Evolutionary conservation across 495 filamentous ascomycete genomes (phyloP).

Genomic region (Xylaria acuta): DNA sequence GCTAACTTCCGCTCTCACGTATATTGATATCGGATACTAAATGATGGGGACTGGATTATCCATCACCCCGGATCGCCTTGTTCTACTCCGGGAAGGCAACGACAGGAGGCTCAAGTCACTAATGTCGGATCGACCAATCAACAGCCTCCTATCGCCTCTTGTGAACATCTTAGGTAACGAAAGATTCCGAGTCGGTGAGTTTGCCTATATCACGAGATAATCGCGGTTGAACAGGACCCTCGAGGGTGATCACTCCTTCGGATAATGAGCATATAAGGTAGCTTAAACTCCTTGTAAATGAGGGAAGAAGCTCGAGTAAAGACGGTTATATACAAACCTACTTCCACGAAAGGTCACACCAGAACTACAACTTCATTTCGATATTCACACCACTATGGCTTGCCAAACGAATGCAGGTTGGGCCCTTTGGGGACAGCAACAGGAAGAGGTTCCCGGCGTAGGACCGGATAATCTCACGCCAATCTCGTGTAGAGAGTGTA

Average conservation of each 20-base stretch:
- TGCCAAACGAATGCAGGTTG: background rate
- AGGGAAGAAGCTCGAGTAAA: background rate
- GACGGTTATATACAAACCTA: background rate
- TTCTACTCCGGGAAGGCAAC: constrained; percentile 11
- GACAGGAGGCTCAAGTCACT: constrained; percentile 3
- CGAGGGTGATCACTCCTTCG: background rate
- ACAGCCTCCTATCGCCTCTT: background rate
- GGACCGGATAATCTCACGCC: constrained; percentile 4
- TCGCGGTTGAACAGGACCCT: background rate
- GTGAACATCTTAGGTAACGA: constrained; percentile 6
- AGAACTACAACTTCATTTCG: background rate
- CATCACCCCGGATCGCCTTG: background rate
- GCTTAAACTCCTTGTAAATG: background rate
- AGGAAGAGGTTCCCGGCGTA: constrained; percentile 18
- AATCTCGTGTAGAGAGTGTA: constrained; percentile 19
- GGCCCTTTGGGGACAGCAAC: constrained; percentile 6
- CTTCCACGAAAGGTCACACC: background rate
- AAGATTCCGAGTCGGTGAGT: constrained; percentile 19
- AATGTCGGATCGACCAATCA: constrained; percentile 10
- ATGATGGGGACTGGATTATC: background rate
- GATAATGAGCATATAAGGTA: constrained; percentile 21
- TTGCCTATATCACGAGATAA: background rate
- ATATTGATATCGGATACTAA: constrained; percentile 13
- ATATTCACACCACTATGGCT: constrained; percentile 9
- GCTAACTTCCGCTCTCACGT: constrained; percentile 3